phyloP scores from a whole-genome alignment of 192 early-diverging fungal genomes.

The Backusella morwellensis region DNA sequence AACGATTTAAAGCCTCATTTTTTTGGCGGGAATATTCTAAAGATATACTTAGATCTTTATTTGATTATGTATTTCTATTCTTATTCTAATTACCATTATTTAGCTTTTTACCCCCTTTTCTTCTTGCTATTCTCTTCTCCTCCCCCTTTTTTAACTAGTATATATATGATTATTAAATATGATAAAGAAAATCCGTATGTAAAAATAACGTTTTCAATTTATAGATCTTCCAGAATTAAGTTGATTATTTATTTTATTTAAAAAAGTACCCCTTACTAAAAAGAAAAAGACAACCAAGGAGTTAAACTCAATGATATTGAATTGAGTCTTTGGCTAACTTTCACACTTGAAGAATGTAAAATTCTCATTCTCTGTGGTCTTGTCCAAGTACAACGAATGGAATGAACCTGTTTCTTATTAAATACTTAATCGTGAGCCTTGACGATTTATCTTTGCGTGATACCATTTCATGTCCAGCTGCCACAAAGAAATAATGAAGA shows the following conservation, averaged over 20 bases:
- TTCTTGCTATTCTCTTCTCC: neutral
- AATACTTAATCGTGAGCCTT: neutral
- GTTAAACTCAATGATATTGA: neutral
- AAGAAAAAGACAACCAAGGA: neutral
- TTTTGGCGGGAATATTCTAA: slow-evolving; percentile 9
- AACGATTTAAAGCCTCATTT: slow-evolving; percentile 5
- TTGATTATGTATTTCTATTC: neutral
- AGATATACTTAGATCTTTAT: neutral
- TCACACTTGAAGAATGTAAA: slow-evolving; percentile 10
- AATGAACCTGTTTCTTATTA: neutral
- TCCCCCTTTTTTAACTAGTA: neutral
- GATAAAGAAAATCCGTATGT: neutral
- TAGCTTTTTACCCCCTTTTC: neutral
- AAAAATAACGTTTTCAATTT: neutral
- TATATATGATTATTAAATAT: neutral
- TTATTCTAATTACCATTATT: neutral
- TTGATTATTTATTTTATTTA: neutral
- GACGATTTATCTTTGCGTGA: neutral
- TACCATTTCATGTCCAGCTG: slow-evolving; percentile 13
- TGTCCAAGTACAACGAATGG: neutral
- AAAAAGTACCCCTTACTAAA: neutral
- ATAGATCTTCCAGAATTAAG: slow-evolving; percentile 1
- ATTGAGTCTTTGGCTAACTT: slow-evolving; percentile 12
- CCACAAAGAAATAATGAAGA: slow-evolving; percentile 31
- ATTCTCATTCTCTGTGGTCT: slow-evolving; percentile 15